Evolutionary conservation across 2,329 filamentous ascomycete genomes (phyloP).

Genomic region (Colletotrichum plurivorum): DNA sequence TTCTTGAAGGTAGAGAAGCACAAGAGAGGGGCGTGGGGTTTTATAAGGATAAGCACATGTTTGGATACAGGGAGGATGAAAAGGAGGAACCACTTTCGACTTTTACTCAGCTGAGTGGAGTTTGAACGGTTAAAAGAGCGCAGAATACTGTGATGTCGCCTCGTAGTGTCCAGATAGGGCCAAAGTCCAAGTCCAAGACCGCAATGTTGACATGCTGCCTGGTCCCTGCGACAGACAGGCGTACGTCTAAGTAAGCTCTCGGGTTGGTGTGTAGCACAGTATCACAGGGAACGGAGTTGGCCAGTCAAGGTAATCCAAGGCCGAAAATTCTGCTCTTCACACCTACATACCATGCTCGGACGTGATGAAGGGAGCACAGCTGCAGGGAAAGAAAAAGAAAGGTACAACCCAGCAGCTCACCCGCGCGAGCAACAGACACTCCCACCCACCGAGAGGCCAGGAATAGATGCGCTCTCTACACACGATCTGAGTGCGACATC

Average conservation of each 20-base stretch:
- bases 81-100: background rate
- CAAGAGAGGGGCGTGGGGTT: slow-evolving; percentile 17
- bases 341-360: slow-evolving; percentile 7
- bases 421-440: background rate
- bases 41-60: slow-evolving; percentile 16
- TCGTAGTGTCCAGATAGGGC: too few species aligned
- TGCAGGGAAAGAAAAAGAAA: slow-evolving; percentile 21
- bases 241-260: background rate
- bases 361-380: slow-evolving; percentile 5
- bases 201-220: slow-evolving; percentile 8
- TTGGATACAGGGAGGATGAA: background rate
- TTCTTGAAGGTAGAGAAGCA: slow-evolving; percentile 23
- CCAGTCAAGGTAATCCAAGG: slow-evolving; percentile 11
- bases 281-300: background rate
- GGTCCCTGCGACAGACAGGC: slow-evolving; percentile 16
- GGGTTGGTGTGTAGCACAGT: background rate
- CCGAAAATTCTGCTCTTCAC: background rate
- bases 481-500: slow-evolving; percentile 11
- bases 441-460: background rate
- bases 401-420: slow-evolving; percentile 12
- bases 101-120: background rate
- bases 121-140: background rate
- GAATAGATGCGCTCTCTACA: background rate
- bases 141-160: too few species aligned
- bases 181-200: background rate